These are phyloP conservation scores for Mimosa bimucronata DNA, from an alignment of 306 rosid species.

Conservation along the genomic window DNA sequence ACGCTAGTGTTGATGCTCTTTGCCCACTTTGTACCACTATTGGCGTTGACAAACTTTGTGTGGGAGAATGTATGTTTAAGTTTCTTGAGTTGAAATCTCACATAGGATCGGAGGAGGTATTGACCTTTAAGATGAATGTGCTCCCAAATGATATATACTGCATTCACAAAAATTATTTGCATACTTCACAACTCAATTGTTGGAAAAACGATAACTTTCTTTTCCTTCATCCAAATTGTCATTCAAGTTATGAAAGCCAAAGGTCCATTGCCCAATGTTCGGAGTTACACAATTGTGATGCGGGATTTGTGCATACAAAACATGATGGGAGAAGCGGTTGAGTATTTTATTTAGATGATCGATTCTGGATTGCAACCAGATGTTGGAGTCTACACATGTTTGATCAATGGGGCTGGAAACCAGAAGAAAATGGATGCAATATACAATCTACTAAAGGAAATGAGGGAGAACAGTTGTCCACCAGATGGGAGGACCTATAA, in stretches of 20 bases:
- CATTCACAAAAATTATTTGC: too few species aligned
- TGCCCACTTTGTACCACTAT: too few species aligned
- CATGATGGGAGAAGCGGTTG: slow-evolving; percentile 69
- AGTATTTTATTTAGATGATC: slow-evolving; percentile 62
- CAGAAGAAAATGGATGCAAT: slow-evolving; percentile 74
- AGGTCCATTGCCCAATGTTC: slow-evolving; percentile 72
- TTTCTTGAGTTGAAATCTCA: too few species aligned
- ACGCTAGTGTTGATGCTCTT: too few species aligned
- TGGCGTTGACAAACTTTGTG: too few species aligned
- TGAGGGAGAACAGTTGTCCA: slow-evolving; percentile 62
- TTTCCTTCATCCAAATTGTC: too few species aligned
- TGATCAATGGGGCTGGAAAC: slow-evolving; percentile 84
- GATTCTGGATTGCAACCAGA: slow-evolving; percentile 68
- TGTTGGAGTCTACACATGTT: slow-evolving; percentile 55
- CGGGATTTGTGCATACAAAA: slow-evolving; percentile 71
- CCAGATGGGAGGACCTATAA: slow-evolving; percentile 82
- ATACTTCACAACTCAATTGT: too few species aligned
- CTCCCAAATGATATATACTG: too few species aligned
- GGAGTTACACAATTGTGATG: slow-evolving; percentile 67
- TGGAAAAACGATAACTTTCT: too few species aligned
- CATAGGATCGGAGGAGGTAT: too few species aligned
- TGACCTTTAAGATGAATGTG: too few species aligned
- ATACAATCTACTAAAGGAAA: slow-evolving; percentile 58
- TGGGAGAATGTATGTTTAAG: too few species aligned
- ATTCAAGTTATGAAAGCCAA: slow-evolving; percentile 87